Evolutionary conservation across 495 filamentous ascomycete genomes (phyloP).

Genomic region (Recurvomyces mirabilis): DNA sequence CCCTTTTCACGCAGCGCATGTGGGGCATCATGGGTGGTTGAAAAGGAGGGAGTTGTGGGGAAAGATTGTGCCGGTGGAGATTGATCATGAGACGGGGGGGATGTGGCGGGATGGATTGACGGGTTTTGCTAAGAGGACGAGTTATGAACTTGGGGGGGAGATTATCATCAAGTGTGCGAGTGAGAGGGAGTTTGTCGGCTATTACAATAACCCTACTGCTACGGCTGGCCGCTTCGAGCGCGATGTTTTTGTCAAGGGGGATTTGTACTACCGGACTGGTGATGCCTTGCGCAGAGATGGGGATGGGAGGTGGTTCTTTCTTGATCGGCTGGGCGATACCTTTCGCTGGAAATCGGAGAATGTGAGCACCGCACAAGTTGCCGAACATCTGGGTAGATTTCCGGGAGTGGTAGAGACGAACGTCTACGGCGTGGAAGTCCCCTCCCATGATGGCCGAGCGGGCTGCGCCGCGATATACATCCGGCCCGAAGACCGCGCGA

Average conservation of each 20-base stretch:
- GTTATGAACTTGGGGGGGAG: conserved; percentile 61
- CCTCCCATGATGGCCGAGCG: conserved; percentile 55
- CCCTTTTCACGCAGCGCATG: conserved; percentile 41
- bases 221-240: conserved; percentile 57
- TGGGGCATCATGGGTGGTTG: conserved; percentile 62
- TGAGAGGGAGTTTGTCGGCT: conserved; percentile 49
- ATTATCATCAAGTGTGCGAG: conserved; percentile 57
- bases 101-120: conserved; percentile 50
- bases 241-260: conserved; percentile 62
- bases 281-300: conserved; percentile 55
- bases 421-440: conserved; percentile 30
- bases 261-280: conserved; percentile 66
- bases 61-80: conserved; percentile 52
- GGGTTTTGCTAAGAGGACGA: conserved; percentile 50
- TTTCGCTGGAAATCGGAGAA: conserved; percentile 93
- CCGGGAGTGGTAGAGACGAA: conserved; percentile 29
- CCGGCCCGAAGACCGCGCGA: conserved; percentile 14
- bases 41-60: conserved; percentile 40
- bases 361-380: conserved; percentile 30
- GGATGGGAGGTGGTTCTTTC: conserved; percentile 69
- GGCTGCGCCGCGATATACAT: conserved; percentile 43
- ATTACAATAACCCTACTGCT: conserved; percentile 55
- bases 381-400: conserved; percentile 27
- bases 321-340: conserved; percentile 78
- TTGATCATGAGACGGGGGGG: conserved; percentile 56